Percentiles rank a stretch among this genome's conserved stretches.
phyloP scores from a whole-genome alignment of 1,284 basidiomycete genomes.

The Ganoderma boninense region DNA sequence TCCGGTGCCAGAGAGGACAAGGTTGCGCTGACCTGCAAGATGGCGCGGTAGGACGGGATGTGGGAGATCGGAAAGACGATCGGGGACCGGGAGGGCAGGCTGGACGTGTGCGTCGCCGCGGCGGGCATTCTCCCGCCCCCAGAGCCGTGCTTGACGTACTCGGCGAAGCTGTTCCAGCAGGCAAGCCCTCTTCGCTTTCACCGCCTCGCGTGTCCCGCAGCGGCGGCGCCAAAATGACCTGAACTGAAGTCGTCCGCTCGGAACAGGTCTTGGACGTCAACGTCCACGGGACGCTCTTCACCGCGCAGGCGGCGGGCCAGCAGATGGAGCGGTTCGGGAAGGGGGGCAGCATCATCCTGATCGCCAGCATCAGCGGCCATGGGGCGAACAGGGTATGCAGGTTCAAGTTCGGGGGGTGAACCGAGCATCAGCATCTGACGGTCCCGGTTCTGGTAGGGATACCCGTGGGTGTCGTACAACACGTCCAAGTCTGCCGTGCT shows the following conservation, averaged over 20 bases:
- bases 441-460: too few relatives aligned
- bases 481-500: slow-evolving; percentile 82
- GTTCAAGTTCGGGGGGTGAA: too few relatives aligned
- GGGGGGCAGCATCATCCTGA: slow-evolving; percentile 81
- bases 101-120: slow-evolving; percentile 82
- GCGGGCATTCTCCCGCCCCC: slow-evolving; percentile 46
- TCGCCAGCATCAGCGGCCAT: slow-evolving; percentile 89
- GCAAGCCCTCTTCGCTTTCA: slow-evolving; percentile 41
- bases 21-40: too few relatives aligned
- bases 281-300: slow-evolving; percentile 78
- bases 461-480: slow-evolving; percentile 69
- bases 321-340: slow-evolving; percentile 78
- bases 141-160: slow-evolving; percentile 70
- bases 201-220: neutral
- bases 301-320: slow-evolving; percentile 80
- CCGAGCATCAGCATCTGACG: too few relatives aligned
- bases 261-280: slow-evolving; percentile 77
- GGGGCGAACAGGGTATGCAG: slow-evolving; percentile 75
- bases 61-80: slow-evolving; percentile 66
- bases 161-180: slow-evolving; percentile 72
- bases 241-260: neutral
- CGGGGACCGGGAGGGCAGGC: slow-evolving; percentile 66
- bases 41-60: slow-evolving; percentile 43
- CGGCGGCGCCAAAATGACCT: too few relatives aligned
- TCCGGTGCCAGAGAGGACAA: too few relatives aligned